Evolutionary conservation across 176 grass and related monocot species (phyloP).

Genomic region (Alloteropsis semialata): DNA sequence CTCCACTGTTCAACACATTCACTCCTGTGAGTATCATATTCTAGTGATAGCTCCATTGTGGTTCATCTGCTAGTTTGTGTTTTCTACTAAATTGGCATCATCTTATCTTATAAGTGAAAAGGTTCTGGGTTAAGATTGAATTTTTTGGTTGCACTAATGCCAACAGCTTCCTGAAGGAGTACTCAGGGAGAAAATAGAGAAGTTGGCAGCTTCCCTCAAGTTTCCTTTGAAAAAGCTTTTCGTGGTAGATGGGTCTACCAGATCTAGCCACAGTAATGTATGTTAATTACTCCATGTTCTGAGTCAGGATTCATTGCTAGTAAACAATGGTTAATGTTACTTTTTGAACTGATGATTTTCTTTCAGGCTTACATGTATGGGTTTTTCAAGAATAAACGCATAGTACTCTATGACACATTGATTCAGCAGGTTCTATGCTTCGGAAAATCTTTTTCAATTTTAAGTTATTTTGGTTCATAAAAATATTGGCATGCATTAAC

Average conservation of each 20-base stretch:
- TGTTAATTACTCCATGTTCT: slow-evolving; percentile 17
- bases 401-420: slow-evolving; percentile 98
- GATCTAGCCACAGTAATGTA: slow-evolving; percentile 99
- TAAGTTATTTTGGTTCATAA: neutral
- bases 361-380: slow-evolving; percentile 99
- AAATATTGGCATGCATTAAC: neutral
- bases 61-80: slow-evolving; percentile 19
- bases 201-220: slow-evolving; percentile 85
- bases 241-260: slow-evolving; percentile 93
- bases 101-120: neutral
- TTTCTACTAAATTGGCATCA: neutral
- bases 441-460: neutral
- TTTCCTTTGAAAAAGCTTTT: slow-evolving; percentile 99
- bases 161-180: slow-evolving; percentile 91
- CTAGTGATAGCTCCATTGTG: neutral
- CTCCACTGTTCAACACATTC: slow-evolving; percentile 98
- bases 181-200: slow-evolving; percentile 93
- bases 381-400: slow-evolving; percentile 98
- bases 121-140: slow-evolving; percentile 2
- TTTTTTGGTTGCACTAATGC: slow-evolving; percentile 17
- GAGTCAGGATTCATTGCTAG: neutral
- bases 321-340: slow-evolving; percentile 10
- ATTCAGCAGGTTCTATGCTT: slow-evolving; percentile 79
- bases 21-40: slow-evolving; percentile 79
- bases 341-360: slow-evolving; percentile 31